A percentile compares a stretch with the other conserved stretches of the same genome.
Evolutionary conservation across 2,329 filamentous ascomycete species (phyloP).

Genomic region (Allantophomopsis cytisporea): DNA sequence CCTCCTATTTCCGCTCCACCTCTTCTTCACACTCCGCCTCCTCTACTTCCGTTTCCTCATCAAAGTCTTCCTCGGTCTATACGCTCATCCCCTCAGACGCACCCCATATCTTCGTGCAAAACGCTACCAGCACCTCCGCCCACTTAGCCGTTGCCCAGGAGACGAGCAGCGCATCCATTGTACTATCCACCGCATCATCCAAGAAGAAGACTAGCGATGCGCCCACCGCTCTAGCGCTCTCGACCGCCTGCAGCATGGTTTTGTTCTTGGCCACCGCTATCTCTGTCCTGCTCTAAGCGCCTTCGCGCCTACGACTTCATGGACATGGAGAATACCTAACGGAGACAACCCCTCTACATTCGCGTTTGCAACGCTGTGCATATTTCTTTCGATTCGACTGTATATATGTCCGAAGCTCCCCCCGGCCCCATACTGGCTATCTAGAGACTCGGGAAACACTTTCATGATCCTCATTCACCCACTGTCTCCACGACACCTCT

Average conservation of each 20-base stretch:
- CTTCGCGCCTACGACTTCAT: not conserved
- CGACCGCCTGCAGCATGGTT: not conserved
- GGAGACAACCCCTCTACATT: too few relatives aligned
- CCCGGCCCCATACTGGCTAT: too few relatives aligned
- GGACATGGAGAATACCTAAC: too few relatives aligned
- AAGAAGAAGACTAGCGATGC: too few relatives aligned
- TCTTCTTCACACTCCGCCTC: constrained; percentile 5
- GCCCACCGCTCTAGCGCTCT: too few relatives aligned
- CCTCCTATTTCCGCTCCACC: constrained; percentile 2
- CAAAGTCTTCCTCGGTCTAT: not conserved
- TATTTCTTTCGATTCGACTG: too few relatives aligned
- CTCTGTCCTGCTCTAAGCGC: not conserved
- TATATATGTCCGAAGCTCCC: too few relatives aligned
- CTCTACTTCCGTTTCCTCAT: constrained; percentile 2
- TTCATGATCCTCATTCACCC: too few relatives aligned
- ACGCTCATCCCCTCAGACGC: not conserved
- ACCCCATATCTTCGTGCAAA: not conserved
- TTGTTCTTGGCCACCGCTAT: not conserved
- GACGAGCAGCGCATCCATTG: not conserved
- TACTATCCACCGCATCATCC: too few relatives aligned
- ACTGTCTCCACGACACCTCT: too few relatives aligned
- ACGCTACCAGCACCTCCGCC: not conserved
- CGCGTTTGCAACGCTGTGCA: too few relatives aligned
- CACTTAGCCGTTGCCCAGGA: not conserved
- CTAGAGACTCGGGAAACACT: too few relatives aligned